These are phyloP conservation scores for Combretum micranthum DNA, from an alignment of 345 rosid species.

Conservation along the genomic window DNA sequence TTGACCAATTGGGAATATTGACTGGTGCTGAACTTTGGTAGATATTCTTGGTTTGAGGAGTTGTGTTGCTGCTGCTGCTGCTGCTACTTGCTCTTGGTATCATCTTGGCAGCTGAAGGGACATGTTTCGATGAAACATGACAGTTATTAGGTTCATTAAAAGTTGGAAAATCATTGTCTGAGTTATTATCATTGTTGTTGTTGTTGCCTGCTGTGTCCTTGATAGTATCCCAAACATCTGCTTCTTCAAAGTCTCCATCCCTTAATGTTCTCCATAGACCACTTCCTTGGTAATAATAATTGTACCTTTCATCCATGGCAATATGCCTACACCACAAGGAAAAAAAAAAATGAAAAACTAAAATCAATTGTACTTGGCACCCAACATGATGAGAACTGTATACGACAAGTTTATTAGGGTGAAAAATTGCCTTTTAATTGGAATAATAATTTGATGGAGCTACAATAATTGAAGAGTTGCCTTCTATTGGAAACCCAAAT, in stretches of 20 bases:
- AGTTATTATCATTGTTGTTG: constrained; percentile 12
- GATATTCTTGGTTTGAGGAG: constrained; percentile 18
- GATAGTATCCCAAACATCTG: constrained; percentile 35
- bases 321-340: background rate
- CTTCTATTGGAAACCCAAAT: no score
- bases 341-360: background rate
- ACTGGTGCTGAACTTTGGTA: constrained; percentile 63
- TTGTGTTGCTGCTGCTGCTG: constrained; percentile 10
- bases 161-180: background rate
- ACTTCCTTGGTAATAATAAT: constrained; percentile 11
- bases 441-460: no score
- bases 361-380: background rate
- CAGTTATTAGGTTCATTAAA: constrained; percentile 18
- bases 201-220: constrained; percentile 25
- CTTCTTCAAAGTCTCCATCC: constrained; percentile 35
- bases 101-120: constrained; percentile 45
- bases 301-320: constrained; percentile 19
- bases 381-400: no score
- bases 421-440: no score
- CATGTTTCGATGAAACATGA: constrained; percentile 18
- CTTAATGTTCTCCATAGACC: constrained; percentile 27
- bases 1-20: constrained; percentile 66
- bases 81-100: constrained; percentile 26
- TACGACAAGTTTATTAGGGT: no score
- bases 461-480: no score